Conservation (phyloP, 1,139 yeast species). For the Pichia sp. region DNA sequence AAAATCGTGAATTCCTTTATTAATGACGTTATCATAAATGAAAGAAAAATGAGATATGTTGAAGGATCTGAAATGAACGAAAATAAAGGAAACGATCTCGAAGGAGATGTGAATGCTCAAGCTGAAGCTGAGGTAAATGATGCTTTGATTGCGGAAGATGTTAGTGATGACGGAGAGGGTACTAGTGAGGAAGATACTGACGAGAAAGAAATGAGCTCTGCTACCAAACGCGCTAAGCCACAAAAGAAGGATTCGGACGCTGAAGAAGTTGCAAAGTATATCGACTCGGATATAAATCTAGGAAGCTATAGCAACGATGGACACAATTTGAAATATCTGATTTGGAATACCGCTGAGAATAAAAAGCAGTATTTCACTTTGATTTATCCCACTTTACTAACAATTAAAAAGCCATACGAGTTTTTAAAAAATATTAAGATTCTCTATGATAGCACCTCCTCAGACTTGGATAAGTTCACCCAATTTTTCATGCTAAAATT, state of each 20-base stretch:
- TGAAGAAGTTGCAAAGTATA: constrained; percentile 8
- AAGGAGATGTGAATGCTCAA: constrained; percentile 13
- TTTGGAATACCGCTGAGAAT: constrained; percentile 17
- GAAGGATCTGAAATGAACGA: constrained; percentile 16
- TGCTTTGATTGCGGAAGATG: constrained; percentile 4
- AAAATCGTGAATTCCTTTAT: constrained; percentile 42
- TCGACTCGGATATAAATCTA: constrained; percentile 12
- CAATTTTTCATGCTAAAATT: constrained; percentile 22
- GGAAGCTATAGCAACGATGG: constrained; percentile 27
- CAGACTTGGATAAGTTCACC: constrained; percentile 19
- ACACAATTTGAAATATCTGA: constrained; percentile 26
- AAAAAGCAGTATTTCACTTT: constrained; percentile 22
- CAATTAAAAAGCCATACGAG: constrained; percentile 26
- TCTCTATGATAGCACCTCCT: constrained; percentile 17
- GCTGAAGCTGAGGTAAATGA: constrained; percentile 8
- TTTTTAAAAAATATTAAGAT: constrained; percentile 24
- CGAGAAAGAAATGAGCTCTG: constrained; percentile 4
- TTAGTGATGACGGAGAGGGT: constrained; percentile 3
- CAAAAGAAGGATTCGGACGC: constrained; percentile 13
- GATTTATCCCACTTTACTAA: constrained; percentile 27
- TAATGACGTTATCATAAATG: constrained; percentile 39
- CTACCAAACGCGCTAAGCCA: background rate
- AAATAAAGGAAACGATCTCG: background rate
- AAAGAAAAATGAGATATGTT: constrained; percentile 29
- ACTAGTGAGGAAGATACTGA: constrained; percentile 1